Conservation (phyloP, 2,329 filamentous ascomycete species). For the Cladosporium sphaerospermum region DNA sequence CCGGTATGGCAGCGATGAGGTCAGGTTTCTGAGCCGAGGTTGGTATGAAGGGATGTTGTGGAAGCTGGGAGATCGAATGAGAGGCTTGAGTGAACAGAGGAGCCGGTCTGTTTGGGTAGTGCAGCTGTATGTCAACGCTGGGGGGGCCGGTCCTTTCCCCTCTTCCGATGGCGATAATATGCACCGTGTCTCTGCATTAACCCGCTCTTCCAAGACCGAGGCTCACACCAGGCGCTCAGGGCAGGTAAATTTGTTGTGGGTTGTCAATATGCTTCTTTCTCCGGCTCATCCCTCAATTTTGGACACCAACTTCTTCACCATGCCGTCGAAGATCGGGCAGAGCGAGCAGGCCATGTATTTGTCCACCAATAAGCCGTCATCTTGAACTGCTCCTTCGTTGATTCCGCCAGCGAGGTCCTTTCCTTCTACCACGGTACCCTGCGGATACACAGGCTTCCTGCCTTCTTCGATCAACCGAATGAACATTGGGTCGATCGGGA, state of each 20-base stretch:
- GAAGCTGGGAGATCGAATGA: too few relatives aligned
- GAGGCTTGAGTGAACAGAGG: too few relatives aligned
- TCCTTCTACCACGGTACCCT: slow-evolving; percentile 58
- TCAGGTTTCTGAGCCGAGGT: neutral
- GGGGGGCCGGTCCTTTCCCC: too few relatives aligned
- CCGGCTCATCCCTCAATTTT: neutral
- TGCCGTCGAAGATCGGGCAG: slow-evolving; percentile 59
- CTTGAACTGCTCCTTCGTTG: slow-evolving; percentile 24
- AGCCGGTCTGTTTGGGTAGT: too few relatives aligned
- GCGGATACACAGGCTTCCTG: slow-evolving; percentile 60
- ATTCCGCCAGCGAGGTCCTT: slow-evolving; percentile 36
- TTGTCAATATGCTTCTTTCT: too few relatives aligned
- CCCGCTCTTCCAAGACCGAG: too few relatives aligned
- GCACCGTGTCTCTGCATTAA: too few relatives aligned
- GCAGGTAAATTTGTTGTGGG: too few relatives aligned
- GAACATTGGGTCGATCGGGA: slow-evolving; percentile 92
- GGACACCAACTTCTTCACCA: slow-evolving; percentile 37
- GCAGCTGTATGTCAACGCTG: too few relatives aligned
- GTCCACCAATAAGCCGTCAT: slow-evolving; percentile 50
- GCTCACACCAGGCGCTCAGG: too few relatives aligned
- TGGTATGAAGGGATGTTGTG: too few relatives aligned
- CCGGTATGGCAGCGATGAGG: neutral
- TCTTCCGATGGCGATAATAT: too few relatives aligned
- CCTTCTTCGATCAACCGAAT: slow-evolving; percentile 76
- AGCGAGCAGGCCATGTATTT: slow-evolving; percentile 71